Percentiles rank a stretch among this genome's conserved stretches.
These are phyloP conservation scores for Silene noctiflora DNA, from an alignment of 179 eudicot genomes.

Conservation along the genomic window DNA sequence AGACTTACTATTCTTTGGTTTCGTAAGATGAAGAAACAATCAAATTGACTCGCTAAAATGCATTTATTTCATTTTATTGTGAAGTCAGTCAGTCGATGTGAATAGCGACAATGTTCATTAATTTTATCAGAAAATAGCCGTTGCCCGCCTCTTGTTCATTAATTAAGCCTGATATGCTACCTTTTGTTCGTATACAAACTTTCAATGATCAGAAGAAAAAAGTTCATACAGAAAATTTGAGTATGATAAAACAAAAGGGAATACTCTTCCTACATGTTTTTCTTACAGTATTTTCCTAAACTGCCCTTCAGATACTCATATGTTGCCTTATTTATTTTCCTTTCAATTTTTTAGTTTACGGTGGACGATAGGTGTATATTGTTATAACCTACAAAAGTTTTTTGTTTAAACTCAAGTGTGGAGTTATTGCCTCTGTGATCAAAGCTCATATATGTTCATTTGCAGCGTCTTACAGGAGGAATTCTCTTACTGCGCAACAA, in stretches of 20 bases:
- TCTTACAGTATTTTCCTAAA: too few species aligned
- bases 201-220: background rate
- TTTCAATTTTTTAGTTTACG: background rate
- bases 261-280: too few species aligned
- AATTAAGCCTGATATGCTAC: background rate
- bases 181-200: background rate
- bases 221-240: background rate
- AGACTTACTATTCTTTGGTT: background rate
- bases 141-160: background rate
- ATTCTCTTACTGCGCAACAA: slow-evolving; percentile 88
- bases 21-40: too few species aligned
- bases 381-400: background rate
- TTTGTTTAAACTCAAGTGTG: background rate
- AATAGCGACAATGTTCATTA: background rate
- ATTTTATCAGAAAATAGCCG: background rate
- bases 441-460: slow-evolving; percentile 8
- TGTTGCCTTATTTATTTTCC: background rate
- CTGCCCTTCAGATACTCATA: background rate
- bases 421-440: slow-evolving; percentile 2
- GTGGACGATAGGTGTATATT: background rate
- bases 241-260: too few species aligned
- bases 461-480: slow-evolving; percentile 97
- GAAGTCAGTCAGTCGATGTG: background rate
- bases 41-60: background rate
- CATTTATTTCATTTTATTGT: too few species aligned